These are phyloP conservation scores for Tricholoma sp. DNA, from an alignment of 768 basidiomycete species.

Conservation along the genomic window DNA sequence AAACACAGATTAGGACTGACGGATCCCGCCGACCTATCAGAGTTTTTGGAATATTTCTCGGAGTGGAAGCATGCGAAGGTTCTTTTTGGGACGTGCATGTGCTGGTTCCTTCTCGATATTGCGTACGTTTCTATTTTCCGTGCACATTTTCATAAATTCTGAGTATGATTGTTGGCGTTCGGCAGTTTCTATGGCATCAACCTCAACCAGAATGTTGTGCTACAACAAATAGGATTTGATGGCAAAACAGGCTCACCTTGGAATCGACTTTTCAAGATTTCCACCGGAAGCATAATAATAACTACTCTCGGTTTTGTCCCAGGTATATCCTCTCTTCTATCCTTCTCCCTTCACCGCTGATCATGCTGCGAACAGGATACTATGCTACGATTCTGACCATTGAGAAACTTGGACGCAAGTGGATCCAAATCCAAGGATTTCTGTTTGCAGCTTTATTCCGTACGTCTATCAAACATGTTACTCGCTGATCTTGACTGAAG, in stretches of 20 bases:
- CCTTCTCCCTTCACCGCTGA: neutral
- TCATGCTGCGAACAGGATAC: constrained; percentile 45
- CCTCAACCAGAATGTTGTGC: constrained; percentile 71
- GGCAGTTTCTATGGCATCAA: constrained; percentile 70
- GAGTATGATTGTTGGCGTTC: neutral
- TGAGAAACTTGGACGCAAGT: constrained; percentile 69
- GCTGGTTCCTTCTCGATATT: constrained; percentile 77
- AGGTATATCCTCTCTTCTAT: constrained; percentile 28
- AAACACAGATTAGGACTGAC: neutral
- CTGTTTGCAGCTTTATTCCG: constrained; percentile 63
- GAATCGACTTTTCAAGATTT: constrained; percentile 63
- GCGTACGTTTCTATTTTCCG: constrained; percentile 34
- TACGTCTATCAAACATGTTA: constrained; percentile 22
- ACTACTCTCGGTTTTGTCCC: constrained; percentile 75
- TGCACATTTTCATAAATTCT: neutral
- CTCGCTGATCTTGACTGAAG: neutral
- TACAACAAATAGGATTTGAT: constrained; percentile 66
- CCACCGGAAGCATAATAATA: constrained; percentile 66
- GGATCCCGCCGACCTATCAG: constrained; percentile 22
- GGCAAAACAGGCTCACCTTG: constrained; percentile 53
- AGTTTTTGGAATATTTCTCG: constrained; percentile 64
- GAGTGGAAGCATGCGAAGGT: constrained; percentile 68
- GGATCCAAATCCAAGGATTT: constrained; percentile 76
- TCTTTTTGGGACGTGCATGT: constrained; percentile 59
- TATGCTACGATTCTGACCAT: constrained; percentile 65